A percentile compares a stretch with the other conserved stretches of the same genome.
Conservation (phyloP, 108 stramenopile species). For the Schizochytrium sp. region DNA sequence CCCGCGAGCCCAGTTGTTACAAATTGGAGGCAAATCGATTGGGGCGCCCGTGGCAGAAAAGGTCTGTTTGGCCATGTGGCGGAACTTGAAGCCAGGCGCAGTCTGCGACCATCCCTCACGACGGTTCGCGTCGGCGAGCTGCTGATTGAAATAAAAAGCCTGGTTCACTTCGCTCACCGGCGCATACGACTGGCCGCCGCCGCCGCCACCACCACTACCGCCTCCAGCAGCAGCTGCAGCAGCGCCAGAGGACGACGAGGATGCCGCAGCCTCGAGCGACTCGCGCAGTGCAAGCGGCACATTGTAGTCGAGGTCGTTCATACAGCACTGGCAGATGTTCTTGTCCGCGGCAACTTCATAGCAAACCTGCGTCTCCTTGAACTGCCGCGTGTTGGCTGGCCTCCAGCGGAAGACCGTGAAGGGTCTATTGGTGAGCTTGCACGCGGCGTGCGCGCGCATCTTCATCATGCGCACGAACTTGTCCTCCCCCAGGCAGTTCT, state of each 20-base stretch:
- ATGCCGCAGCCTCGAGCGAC: background rate
- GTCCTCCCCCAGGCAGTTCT: constrained; percentile 97
- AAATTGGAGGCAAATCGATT: background rate
- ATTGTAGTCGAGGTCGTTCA: constrained; percentile 86
- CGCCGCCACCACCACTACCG: background rate
- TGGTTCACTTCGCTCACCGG: background rate
- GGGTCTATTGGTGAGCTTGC: constrained; percentile 88
- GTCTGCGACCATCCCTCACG: background rate
- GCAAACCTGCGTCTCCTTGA: constrained; percentile 93
- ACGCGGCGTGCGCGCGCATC: constrained; percentile 71
- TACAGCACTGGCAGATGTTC: constrained; percentile 97
- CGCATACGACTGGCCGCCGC: background rate
- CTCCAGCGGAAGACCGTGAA: constrained; percentile 95
- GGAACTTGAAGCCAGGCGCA: background rate
- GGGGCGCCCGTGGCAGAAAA: background rate
- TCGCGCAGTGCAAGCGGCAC: background rate
- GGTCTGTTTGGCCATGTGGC: background rate
- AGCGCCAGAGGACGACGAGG: background rate
- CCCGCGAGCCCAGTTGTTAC: background rate
- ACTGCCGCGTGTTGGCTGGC: constrained; percentile 83
- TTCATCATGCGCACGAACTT: constrained; percentile 98
- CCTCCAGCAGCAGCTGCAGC: background rate
- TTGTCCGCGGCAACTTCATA: constrained; percentile 85
- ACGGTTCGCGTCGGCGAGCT: background rate
- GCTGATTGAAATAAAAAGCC: background rate